Evolutionary conservation across 495 filamentous ascomycete species (phyloP).

Genomic region (Penicillium fimorum): DNA sequence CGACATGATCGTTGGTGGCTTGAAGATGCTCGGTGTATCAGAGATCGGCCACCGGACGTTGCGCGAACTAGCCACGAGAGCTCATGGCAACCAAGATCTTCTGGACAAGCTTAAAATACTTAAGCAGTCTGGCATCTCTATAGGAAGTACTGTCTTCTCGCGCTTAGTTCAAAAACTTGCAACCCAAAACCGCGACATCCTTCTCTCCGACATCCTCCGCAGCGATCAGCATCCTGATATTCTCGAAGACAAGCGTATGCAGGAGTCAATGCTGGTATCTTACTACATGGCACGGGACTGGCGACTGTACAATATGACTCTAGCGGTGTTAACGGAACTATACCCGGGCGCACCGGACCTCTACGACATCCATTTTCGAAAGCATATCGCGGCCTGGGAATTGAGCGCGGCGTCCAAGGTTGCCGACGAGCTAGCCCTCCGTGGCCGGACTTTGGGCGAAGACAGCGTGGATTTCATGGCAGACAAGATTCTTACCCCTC

Average conservation of each 20-base stretch:
- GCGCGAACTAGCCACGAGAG: slow-evolving; percentile 65
- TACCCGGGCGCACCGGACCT: slow-evolving; percentile 28
- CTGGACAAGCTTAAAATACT: slow-evolving; percentile 55
- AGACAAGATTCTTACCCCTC: slow-evolving; percentile 31
- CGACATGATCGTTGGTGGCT: slow-evolving; percentile 59
- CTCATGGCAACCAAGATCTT: slow-evolving; percentile 53
- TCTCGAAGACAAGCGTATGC: slow-evolving; percentile 60
- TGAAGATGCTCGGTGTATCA: slow-evolving; percentile 63
- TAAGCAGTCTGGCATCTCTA: slow-evolving; percentile 54
- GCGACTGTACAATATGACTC: slow-evolving; percentile 52
- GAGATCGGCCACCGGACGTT: slow-evolving; percentile 70
- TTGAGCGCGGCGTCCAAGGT: slow-evolving; percentile 33
- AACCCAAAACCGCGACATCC: slow-evolving; percentile 48
- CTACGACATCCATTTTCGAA: slow-evolving; percentile 45
- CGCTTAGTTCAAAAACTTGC: slow-evolving; percentile 59
- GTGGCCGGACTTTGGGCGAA: slow-evolving; percentile 23
- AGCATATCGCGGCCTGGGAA: slow-evolving; percentile 39
- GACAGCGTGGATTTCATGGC: slow-evolving; percentile 41
- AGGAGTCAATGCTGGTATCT: slow-evolving; percentile 53
- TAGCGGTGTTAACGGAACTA: slow-evolving; percentile 47
- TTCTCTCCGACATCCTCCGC: slow-evolving; percentile 58
- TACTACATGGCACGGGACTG: slow-evolving; percentile 51
- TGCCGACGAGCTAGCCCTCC: slow-evolving; percentile 37
- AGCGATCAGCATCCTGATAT: slow-evolving; percentile 76
- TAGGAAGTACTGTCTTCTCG: slow-evolving; percentile 58